phyloP scores from a whole-genome alignment of 257 asterid genomes.

The Solanum ahanhuiri region DNA sequence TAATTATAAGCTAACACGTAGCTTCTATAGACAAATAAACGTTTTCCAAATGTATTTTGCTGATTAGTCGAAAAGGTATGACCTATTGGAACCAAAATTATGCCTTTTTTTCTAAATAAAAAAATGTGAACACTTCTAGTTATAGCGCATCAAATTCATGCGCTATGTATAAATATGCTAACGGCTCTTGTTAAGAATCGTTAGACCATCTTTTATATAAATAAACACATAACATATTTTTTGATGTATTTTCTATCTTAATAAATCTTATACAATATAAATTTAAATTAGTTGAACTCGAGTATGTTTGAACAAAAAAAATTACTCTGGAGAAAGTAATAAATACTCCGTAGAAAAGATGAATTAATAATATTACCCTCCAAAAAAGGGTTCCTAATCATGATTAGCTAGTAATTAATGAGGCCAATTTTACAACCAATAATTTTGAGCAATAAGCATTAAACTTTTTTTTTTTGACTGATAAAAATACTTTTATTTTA shows the following conservation, averaged over 20 bases:
- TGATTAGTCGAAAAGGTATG: not conserved
- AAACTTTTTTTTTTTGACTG: not conserved
- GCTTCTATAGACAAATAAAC: not conserved
- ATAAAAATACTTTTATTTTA: not conserved
- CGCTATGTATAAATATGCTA: not conserved
- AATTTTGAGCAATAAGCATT: not conserved
- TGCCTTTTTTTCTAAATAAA: not conserved
- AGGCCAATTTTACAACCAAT: not conserved
- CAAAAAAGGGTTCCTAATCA: not conserved
- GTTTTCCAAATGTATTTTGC: not conserved
- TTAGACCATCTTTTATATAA: accelerated
- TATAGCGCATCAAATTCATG: no score
- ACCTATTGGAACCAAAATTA: not conserved
- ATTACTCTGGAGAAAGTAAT: not conserved
- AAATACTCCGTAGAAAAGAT: not conserved
- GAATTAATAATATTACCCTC: not conserved
- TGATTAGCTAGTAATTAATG: not conserved
- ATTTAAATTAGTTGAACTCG: not conserved
- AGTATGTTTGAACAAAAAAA: not conserved
- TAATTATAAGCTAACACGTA: not conserved
- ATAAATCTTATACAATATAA: accelerated
- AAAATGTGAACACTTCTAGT: no score
- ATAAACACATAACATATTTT: not conserved
- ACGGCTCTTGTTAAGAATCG: not conserved
- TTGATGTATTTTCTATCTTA: not conserved